These are phyloP conservation scores for Rhodotorula sp. DNA, from an alignment of 1,284 basidiomycete species.

Conservation along the genomic window DNA sequence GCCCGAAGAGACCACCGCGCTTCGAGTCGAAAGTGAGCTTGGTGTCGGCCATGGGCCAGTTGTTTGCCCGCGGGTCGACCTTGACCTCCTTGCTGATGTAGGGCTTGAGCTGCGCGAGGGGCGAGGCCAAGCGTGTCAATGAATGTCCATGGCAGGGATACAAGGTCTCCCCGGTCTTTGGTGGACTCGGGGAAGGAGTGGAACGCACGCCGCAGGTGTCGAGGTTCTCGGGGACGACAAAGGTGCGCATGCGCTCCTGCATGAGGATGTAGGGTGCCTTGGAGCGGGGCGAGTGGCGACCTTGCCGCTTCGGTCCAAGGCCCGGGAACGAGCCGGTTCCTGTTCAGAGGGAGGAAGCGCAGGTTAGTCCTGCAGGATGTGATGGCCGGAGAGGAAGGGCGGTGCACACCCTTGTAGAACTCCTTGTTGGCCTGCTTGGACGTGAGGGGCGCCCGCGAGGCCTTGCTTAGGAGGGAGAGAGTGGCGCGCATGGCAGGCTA, in stretches of 20 bases:
- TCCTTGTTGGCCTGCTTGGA: constrained; percentile 87
- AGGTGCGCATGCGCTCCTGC: constrained; percentile 45
- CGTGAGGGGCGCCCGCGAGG: constrained; percentile 74
- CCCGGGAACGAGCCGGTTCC: constrained; percentile 46
- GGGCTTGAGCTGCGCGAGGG: constrained; percentile 42
- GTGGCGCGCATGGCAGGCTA: constrained; percentile 57
- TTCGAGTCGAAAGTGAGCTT: constrained; percentile 32
- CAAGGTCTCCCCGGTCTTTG: no score
- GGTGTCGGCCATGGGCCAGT: constrained; percentile 44
- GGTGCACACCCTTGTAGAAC: constrained; percentile 76
- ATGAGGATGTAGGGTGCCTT: constrained; percentile 47
- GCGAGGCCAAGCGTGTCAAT: neutral
- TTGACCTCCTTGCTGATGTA: constrained; percentile 42
- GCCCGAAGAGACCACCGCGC: constrained; percentile 41
- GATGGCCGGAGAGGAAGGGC: neutral
- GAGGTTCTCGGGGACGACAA: constrained; percentile 43
- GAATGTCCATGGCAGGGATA: neutral
- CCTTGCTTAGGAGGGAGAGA: constrained; percentile 67
- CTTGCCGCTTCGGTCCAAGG: constrained; percentile 44
- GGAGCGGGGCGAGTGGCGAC: constrained; percentile 33
- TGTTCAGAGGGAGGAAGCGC: neutral
- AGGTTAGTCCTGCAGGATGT: neutral
- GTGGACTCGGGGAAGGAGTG: no score
- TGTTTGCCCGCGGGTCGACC: constrained; percentile 30
- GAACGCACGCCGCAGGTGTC: constrained; percentile 32